Conservation (phyloP, 164 flowering plant genomes). For the Piper longum region DNA sequence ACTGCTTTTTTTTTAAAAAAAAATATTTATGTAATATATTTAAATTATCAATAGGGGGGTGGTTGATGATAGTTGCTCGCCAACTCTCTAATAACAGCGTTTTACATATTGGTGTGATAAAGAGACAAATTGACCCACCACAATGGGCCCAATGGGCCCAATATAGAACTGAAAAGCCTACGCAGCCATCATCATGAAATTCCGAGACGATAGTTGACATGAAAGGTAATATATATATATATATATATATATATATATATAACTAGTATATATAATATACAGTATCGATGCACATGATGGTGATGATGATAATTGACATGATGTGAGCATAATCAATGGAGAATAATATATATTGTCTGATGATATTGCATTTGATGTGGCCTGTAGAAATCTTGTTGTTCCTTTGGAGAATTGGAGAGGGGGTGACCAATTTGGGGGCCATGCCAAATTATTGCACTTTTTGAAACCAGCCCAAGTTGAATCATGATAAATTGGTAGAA, state of each 20-base stretch:
- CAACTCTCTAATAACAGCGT: too few relatives aligned
- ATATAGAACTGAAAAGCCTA: conserved; percentile 16
- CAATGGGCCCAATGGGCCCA: conserved; percentile 9
- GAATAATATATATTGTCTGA: neutral
- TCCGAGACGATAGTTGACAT: conserved; percentile 12
- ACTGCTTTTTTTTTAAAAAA: too few relatives aligned
- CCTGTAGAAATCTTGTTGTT: conserved; percentile 9
- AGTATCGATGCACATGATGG: conserved; percentile 1
- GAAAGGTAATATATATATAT: conserved; percentile 13
- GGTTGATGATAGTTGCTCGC: too few relatives aligned
- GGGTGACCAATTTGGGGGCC: neutral
- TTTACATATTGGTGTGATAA: too few relatives aligned
- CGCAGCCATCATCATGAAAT: conserved; percentile 22
- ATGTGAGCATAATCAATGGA: neutral
- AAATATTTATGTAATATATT: too few relatives aligned
- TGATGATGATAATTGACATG: too few relatives aligned
- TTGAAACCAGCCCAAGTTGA: neutral
- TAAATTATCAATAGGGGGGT: too few relatives aligned
- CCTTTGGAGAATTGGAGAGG: neutral
- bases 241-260: conserved; percentile 22
- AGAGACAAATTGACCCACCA: too few relatives aligned
- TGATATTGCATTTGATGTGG: conserved; percentile 1
- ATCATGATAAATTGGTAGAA: conserved; percentile 9
- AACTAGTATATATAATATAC: conserved; percentile 24
- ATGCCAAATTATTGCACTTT: neutral